Evolutionary conservation across 768 basidiomycete species (phyloP).

Genomic region (Pleurotus tuoliensis): DNA sequence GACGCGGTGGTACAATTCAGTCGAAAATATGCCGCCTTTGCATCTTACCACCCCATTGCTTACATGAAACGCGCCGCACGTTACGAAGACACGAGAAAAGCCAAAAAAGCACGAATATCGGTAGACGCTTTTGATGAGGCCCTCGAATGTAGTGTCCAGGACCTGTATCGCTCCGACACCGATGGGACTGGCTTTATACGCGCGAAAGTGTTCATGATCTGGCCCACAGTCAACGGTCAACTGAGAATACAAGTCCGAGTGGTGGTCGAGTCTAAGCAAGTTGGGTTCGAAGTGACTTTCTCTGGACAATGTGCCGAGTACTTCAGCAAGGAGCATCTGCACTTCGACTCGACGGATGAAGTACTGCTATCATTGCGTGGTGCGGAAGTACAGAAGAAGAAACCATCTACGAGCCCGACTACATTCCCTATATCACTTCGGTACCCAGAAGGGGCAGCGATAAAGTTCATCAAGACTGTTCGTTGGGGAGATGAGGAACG

Average conservation of each 20-base stretch:
- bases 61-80: constrained; percentile 18
- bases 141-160: constrained; percentile 24
- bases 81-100: background rate
- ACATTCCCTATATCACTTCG: constrained; percentile 36
- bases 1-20: background rate
- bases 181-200: constrained; percentile 36
- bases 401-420: constrained; percentile 19
- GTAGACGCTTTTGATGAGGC: constrained; percentile 16
- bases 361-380: constrained; percentile 48
- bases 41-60: background rate
- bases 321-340: constrained; percentile 26
- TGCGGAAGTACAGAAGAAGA: constrained; percentile 26
- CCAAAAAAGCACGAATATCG: constrained; percentile 16
- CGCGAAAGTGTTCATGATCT: constrained; percentile 42
- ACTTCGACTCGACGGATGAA: constrained; percentile 36
- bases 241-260: constrained; percentile 3
- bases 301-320: constrained; percentile 25
- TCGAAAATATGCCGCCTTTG: background rate
- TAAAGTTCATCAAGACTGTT: constrained; percentile 31
- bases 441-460: constrained; percentile 38
- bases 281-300: constrained; percentile 35
- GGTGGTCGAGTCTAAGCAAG: constrained; percentile 12
- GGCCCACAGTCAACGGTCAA: constrained; percentile 25
- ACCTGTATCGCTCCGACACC: constrained; percentile 25
- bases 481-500: constrained; percentile 13